Percentiles rank a stretch among this genome's conserved stretches.
phyloP scores from a whole-genome alignment of 441 rosid species.

The Bocquillonia castaneifolia region DNA sequence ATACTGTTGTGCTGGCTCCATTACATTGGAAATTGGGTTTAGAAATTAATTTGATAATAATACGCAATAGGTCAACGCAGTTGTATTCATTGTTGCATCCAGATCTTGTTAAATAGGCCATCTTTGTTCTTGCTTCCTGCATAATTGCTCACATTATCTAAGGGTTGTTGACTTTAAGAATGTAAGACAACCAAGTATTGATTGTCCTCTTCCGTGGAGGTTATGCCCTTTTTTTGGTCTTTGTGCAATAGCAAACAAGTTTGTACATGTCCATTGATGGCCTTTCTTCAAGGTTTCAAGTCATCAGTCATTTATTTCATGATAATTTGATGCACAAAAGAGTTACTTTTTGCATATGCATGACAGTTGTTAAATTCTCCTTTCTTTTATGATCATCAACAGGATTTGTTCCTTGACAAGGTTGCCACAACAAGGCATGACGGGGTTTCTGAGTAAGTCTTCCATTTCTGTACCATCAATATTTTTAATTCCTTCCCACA shows the following conservation, averaged over 20 bases:
- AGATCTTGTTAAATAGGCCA: background rate
- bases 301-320: background rate
- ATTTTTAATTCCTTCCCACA: background rate
- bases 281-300: background rate
- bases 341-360: background rate
- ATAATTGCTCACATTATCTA: background rate
- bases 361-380: background rate
- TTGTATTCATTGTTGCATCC: constrained; percentile 1
- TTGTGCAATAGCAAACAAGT: background rate
- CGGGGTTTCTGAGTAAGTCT: constrained; percentile 51
- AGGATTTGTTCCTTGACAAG: constrained; percentile 73
- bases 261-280: background rate
- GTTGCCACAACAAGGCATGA: constrained; percentile 36
- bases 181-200: background rate
- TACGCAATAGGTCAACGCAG: background rate
- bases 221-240: background rate
- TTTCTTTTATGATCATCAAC: constrained; percentile 28
- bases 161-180: background rate
- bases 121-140: background rate
- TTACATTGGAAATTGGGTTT: background rate
- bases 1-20: constrained; percentile 13
- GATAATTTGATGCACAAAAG: background rate
- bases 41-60: background rate
- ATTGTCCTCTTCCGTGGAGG: background rate
- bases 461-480: constrained; percentile 7